Conservation (phyloP, 1,139 yeast genomes). For the Blastobotrys apis region DNA sequence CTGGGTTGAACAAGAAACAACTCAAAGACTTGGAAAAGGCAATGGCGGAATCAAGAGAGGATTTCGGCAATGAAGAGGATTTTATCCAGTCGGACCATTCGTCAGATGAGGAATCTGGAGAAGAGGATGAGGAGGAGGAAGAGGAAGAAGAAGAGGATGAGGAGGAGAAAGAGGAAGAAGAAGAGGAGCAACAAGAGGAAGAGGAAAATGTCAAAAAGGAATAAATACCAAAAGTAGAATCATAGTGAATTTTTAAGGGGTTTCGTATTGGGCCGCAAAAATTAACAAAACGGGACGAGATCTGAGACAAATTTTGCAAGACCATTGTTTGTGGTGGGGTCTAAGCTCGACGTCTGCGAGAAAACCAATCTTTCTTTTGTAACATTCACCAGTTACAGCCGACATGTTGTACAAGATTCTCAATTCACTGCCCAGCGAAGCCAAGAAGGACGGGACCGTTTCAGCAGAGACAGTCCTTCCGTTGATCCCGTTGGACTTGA, state of each 20-base stretch:
- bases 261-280: too few relatives aligned
- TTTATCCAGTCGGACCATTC: conserved; percentile 38
- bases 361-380: too few relatives aligned
- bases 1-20: conserved; percentile 79
- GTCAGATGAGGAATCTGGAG: conserved; percentile 26
- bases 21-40: conserved; percentile 73
- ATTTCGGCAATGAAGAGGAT: conserved; percentile 35
- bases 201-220: not conserved
- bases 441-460: conserved; percentile 25
- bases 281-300: too few relatives aligned
- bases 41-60: conserved; percentile 43
- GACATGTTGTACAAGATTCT: conserved; percentile 30
- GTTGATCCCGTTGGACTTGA: conserved; percentile 27
- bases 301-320: too few relatives aligned
- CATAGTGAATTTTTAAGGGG: too few relatives aligned
- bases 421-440: conserved; percentile 28
- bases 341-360: not conserved
- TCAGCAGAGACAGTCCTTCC: conserved; percentile 26
- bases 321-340: too few relatives aligned
- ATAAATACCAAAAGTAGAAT: too few relatives aligned
- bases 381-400: too few relatives aligned
- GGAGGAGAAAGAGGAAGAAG: conserved; percentile 40
- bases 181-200: not conserved
- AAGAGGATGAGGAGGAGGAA: conserved; percentile 20
- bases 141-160: conserved; percentile 28